Percentiles rank a stretch among this genome's conserved stretches.
Conservation (phyloP, 441 rosid species). For the Populus hybrid region DNA sequence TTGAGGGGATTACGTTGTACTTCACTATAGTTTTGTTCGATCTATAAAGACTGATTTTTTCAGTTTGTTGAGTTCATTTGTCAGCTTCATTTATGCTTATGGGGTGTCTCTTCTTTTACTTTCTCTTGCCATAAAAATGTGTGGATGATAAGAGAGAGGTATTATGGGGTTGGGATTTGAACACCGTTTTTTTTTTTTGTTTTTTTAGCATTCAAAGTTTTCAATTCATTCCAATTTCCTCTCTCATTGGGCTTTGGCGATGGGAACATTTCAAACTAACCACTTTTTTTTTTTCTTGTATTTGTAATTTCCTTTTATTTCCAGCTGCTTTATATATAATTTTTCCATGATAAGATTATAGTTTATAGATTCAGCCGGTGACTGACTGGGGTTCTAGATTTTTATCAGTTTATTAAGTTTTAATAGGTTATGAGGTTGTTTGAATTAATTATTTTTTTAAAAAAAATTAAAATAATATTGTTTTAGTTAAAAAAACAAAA, state of each 20-base stretch:
- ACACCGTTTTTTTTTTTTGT: not conserved
- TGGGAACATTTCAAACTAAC: not conserved
- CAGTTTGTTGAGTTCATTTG: not conserved
- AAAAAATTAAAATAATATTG: too few relatives aligned
- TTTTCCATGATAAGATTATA: too few relatives aligned
- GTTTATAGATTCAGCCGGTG: too few relatives aligned
- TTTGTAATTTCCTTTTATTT: too few relatives aligned
- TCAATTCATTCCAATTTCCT: not conserved
- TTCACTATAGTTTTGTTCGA: not conserved
- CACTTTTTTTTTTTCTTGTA: too few relatives aligned
- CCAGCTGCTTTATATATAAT: too few relatives aligned
- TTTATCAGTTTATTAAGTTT: too few relatives aligned
- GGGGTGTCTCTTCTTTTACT: not conserved
- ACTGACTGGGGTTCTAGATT: too few relatives aligned
- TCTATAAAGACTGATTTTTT: not conserved
- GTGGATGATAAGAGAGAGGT: not conserved
- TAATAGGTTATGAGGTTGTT: too few relatives aligned
- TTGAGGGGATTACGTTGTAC: not conserved
- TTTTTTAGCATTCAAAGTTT: not conserved
- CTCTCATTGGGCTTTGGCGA: not conserved
- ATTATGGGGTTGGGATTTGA: constrained; percentile 1
- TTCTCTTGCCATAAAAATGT: not conserved
- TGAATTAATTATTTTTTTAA: too few relatives aligned
- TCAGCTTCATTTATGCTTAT: not conserved
- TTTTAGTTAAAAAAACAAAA: too few relatives aligned